Evolutionary conservation across 2,329 filamentous ascomycete species (phyloP).

Genomic region (Alternaria dauci): DNA sequence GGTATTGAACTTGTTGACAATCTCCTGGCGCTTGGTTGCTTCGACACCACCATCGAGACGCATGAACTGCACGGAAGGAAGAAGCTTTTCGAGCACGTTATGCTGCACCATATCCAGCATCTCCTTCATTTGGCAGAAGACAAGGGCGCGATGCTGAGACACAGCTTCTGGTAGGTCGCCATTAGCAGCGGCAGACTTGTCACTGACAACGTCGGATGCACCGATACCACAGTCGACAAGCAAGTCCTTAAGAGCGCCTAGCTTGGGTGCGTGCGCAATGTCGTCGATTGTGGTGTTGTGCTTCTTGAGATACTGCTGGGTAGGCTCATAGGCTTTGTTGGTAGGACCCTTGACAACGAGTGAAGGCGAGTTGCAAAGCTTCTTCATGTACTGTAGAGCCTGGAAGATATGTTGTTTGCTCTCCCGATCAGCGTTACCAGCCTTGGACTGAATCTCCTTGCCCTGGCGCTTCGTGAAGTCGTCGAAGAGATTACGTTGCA

Average conservation of each 20-base stretch:
- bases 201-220: constrained; percentile 55
- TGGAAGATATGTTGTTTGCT: constrained; percentile 99
- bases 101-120: constrained; percentile 99
- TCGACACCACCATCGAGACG: constrained; percentile 95
- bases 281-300: constrained; percentile 86
- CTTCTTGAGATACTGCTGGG: constrained; percentile 79
- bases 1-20: constrained; percentile 98
- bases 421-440: constrained; percentile 81
- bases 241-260: constrained; percentile 87
- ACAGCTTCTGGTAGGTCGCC: constrained; percentile 79
- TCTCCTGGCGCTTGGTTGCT: constrained; percentile 91
- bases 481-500: constrained; percentile 94
- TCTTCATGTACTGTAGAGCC: constrained; percentile 98
- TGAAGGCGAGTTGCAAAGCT: constrained; percentile 96
- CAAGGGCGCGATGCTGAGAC: constrained; percentile 91
- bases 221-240: constrained; percentile 99
- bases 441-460: constrained; percentile 84
- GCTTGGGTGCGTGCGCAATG: constrained; percentile 87
- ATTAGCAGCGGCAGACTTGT: constrained; percentile 56
- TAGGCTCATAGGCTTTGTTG: constrained; percentile 88
- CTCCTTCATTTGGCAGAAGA: constrained; percentile 99
- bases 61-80: constrained; percentile 92
- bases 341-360: constrained; percentile 89
- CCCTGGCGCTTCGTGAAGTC: constrained; percentile 95
- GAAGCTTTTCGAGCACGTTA: constrained; percentile 85